Evolutionary conservation across 352 stramenopile genomes (phyloP).

Genomic region (Phytophthora rubi): DNA sequence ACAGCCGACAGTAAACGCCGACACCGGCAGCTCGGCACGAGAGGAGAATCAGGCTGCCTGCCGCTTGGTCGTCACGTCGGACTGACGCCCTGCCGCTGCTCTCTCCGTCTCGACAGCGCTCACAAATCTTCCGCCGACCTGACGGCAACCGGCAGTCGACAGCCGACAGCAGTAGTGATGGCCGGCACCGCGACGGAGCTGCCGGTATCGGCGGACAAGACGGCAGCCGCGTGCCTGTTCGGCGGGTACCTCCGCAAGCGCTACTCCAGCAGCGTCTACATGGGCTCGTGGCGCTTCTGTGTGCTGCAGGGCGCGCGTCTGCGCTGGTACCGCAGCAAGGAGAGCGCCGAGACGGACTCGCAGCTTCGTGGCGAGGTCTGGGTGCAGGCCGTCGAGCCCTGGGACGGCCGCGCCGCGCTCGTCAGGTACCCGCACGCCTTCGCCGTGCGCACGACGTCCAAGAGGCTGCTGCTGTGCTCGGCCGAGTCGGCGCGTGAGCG

Average conservation of each 20-base stretch:
- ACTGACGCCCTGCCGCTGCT: no score
- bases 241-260: constrained; percentile 73
- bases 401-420: constrained; percentile 63
- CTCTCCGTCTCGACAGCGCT: no score
- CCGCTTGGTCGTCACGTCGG: no score
- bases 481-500: constrained; percentile 51
- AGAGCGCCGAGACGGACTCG: constrained; percentile 51
- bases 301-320: constrained; percentile 65
- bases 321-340: constrained; percentile 71
- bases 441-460: constrained; percentile 61
- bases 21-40: no score
- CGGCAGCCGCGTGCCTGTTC: constrained; percentile 27
- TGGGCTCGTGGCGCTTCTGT: constrained; percentile 81
- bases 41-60: no score
- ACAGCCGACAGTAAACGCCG: no score
- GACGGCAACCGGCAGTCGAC: no score
- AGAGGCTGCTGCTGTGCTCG: constrained; percentile 68
- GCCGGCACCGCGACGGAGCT: neutral
- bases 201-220: no score
- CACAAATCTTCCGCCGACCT: no score
- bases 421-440: constrained; percentile 67
- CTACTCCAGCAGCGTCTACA: constrained; percentile 73
- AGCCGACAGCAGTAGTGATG: neutral
- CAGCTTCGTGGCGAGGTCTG: constrained; percentile 68
- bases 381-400: constrained; percentile 63